Evolutionary conservation across 306 rosid species (phyloP), one percentile per base, ranked within the genome.

Genomic region (Vigna mungo): DNA sequence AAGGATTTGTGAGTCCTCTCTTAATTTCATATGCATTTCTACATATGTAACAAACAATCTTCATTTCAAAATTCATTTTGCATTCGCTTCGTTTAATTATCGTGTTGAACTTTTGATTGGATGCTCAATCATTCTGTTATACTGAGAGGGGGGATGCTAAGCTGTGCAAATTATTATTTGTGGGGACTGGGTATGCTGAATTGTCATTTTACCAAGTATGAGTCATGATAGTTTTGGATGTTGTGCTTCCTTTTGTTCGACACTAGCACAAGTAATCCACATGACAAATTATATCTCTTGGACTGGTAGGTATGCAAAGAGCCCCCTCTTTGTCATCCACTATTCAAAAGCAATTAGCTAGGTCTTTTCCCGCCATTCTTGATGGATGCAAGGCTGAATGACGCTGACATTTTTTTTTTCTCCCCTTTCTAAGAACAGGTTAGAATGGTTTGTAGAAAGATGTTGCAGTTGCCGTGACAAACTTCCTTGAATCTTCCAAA

Each of bases 401-500:
- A 32, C 39, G 46, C 78, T 68, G 58, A 49, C 48, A 20, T 46
- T 53, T 1, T 23, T 39, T 6, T 71, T 46, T 60, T 75, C 44
- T 39, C 18, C 59, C 6, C 1, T 80, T 25, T 41, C 68, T 75
- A 51, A 56, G 44, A 73, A 83, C 92, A 91, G 97, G 86, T 59
- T 89, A 78, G 88, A 75, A 47, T 91, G 94, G 92, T 73, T 91
- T 64, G 73, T 87, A 74, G 84, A 82, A 63, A 86, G 70, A 84
- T 89, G 92, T 83, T 89, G 89, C 88, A 63, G 69, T 32, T 87
- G 89, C 81, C 84, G 84, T 79, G 13, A 80, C 68, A 84, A 72
- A 55, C 51, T 80, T 52, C 77, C 13, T 78, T 75, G 68, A 76
- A 54, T 37, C 37, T 63, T 54, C 75, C 85, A 46, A 68, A 65